These are phyloP conservation scores for Lipomyces orientalis DNA, from an alignment of 805 yeast genomes.

Conservation along the genomic window DNA sequence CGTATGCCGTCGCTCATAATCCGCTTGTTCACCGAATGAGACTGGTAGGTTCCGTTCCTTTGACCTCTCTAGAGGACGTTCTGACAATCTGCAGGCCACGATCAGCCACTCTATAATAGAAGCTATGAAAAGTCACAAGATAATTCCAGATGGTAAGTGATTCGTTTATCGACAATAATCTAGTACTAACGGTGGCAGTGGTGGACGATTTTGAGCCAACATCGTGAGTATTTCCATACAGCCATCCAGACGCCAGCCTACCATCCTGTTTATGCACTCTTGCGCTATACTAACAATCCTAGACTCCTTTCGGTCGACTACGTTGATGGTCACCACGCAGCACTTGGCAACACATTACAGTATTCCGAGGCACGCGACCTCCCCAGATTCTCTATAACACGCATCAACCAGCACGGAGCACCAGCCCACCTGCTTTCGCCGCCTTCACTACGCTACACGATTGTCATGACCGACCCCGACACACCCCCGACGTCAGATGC, in stretches of 20 bases:
- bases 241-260: background rate
- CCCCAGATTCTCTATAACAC: constrained; percentile 28
- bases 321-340: constrained; percentile 28
- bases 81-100: constrained; percentile 22
- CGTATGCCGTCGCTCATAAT: background rate
- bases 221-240: constrained; percentile 11
- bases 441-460: constrained; percentile 17
- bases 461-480: constrained; percentile 26
- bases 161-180: background rate
- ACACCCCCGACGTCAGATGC: background rate
- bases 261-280: background rate
- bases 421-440: constrained; percentile 1
- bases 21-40: constrained; percentile 24
- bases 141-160: constrained; percentile 52
- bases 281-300: background rate
- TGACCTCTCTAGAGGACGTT: background rate
- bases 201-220: constrained; percentile 37
- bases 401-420: constrained; percentile 24
- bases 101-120: constrained; percentile 44
- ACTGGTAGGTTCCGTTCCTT: constrained; percentile 15
- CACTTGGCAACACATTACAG: constrained; percentile 29
- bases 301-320: constrained; percentile 32
- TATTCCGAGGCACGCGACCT: constrained; percentile 3
- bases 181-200: constrained; percentile 18
- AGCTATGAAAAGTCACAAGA: constrained; percentile 49